Conservation (phyloP, 345 rosid species). For the Combretum micranthum region DNA sequence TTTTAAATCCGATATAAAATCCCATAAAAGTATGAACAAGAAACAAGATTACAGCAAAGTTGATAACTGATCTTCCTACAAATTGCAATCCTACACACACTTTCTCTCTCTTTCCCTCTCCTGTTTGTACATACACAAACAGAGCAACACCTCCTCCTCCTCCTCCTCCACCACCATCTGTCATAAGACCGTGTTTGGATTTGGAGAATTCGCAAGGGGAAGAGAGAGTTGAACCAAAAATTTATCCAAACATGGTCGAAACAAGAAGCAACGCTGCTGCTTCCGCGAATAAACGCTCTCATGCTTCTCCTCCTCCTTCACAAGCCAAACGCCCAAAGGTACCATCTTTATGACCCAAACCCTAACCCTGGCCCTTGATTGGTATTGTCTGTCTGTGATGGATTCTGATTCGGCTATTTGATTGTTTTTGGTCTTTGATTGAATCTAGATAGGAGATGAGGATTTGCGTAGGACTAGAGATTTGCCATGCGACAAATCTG, state of each 20-base stretch:
- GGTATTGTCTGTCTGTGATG: too few species aligned
- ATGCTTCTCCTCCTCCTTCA: slow-evolving; percentile 36
- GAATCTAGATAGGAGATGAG: slow-evolving; percentile 10
- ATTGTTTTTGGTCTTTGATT: not conserved
- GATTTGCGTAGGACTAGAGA: not conserved
- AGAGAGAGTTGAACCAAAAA: slow-evolving; percentile 20
- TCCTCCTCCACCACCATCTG: too few species aligned
- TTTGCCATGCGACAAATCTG: not conserved
- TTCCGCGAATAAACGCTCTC: slow-evolving; percentile 78
- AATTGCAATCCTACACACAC: slow-evolving; percentile 15
- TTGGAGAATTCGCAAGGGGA: too few species aligned
- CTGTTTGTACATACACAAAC: not conserved
- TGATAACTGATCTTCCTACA: slow-evolving; percentile 20
- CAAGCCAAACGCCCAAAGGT: slow-evolving; percentile 73
- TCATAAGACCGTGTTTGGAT: too few species aligned
- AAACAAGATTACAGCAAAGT: slow-evolving; percentile 5
- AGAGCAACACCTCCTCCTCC: too few species aligned
- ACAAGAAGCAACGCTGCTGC: slow-evolving; percentile 87
- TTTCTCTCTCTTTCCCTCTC: slow-evolving; percentile 14
- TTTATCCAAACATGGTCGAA: slow-evolving; percentile 58
- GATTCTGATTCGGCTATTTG: not conserved
- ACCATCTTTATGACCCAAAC: not conserved
- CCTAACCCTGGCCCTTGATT: not conserved
- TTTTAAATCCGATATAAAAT: too few species aligned
- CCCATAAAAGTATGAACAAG: not conserved